Base-by-base conservation (phyloP, 2,329 filamentous ascomycete genomes). In the Penicillium capsulatum region DNA sequence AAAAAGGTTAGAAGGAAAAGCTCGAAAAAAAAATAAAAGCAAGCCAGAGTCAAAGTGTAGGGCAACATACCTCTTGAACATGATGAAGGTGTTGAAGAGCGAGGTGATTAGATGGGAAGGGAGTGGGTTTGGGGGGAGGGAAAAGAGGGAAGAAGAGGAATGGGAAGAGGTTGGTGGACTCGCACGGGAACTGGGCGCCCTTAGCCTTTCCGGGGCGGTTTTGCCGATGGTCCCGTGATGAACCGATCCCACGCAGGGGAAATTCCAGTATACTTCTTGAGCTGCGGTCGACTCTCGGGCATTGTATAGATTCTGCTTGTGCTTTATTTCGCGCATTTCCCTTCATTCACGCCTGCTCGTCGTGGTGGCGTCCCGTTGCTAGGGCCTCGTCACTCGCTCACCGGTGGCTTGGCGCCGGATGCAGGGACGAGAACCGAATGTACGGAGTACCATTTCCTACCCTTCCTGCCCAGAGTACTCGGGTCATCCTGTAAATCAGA, bases 11-110 rank as follows among this genome's bases (percentile, higher is more conserved):
- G 45, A 37, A 34, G 38, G 42, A n/a, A 34, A 47, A 51, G 55
- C 47, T 66, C 63, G 40, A 39, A 67, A 63, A 39, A 38, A 49
- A 41, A 42, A 48, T 50, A 40, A 39, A 41, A 40, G 19, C 39
- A 36, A 42, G 44, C 14, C 43, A 49, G 19, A 20, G n/a, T 17
- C n/a, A 22, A 11, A 11, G 11, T 14, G 17, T 19, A 38, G 51
- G 53, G 51, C 16, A 41, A 40, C 72, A 61, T 68, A 79, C 77
- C 75, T 79, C 73, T 78, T 80, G 69, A 79, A 74, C 76, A 79
- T 80, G 67, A 61, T 76, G 64, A 60, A 55, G 65, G 67, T 71
- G 70, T 68, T 61, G 58, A 65, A 65, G 65, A 65, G 65, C 57
- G 62, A 63, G 57, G 49, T 50, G 51, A 34, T 44, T 47, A 40